phyloP scores from a whole-genome alignment of 208 protist species.

The Phytomonas sp. region DNA sequence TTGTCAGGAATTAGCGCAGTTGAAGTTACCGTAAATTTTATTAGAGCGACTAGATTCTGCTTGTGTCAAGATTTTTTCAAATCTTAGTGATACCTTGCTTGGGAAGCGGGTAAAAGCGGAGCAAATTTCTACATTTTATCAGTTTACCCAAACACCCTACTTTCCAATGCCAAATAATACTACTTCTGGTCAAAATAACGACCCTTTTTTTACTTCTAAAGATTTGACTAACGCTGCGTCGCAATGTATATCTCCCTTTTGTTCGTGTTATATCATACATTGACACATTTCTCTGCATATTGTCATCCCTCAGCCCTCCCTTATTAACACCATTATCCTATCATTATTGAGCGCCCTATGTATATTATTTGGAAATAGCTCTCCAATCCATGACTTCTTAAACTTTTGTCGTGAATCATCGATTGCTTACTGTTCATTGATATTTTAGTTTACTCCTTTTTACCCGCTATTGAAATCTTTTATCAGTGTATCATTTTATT shows the following conservation, averaged over 20 bases:
- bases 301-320: not conserved
- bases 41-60: not conserved
- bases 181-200: not conserved
- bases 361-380: constrained; percentile 2
- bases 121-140: not conserved
- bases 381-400: not conserved
- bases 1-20: not conserved
- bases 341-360: not conserved
- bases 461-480: not conserved
- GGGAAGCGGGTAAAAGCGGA: not conserved
- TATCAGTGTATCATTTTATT: constrained; percentile 1
- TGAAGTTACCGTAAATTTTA: not conserved
- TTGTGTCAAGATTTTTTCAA: not conserved
- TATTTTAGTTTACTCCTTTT: constrained; percentile 8
- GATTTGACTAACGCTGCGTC: not conserved
- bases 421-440: constrained; percentile 1
- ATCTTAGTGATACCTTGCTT: not conserved
- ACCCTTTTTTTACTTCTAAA: not conserved
- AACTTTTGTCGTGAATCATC: not conserved
- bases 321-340: not conserved
- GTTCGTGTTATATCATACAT: not conserved
- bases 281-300: not conserved
- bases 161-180: not conserved
- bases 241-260: not conserved
- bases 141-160: not conserved